phyloP scores from a whole-genome alignment of 2,329 filamentous ascomycete species.

The Trematosphaeria pertusa region DNA sequence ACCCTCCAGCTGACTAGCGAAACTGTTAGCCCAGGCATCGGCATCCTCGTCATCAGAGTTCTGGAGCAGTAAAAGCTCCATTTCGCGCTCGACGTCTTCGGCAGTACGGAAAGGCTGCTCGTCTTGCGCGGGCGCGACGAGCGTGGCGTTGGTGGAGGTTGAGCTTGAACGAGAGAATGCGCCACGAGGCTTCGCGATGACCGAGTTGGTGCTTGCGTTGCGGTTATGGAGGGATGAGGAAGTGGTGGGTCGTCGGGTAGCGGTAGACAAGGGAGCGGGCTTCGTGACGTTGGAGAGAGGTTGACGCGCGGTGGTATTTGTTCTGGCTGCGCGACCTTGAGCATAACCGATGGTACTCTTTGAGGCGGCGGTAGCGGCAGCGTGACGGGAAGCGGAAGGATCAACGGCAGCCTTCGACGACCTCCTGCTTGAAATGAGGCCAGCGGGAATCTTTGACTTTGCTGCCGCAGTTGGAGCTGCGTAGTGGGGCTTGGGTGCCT shows the following conservation, averaged over 20 bases:
- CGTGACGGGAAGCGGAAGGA: slow-evolving; percentile 63
- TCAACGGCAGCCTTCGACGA: slow-evolving; percentile 48
- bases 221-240: slow-evolving; percentile 24
- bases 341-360: slow-evolving; percentile 85
- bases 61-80: slow-evolving; percentile 37
- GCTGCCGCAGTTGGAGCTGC: slow-evolving; percentile 48
- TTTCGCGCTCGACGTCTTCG: slow-evolving; percentile 43
- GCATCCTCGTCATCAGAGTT: slow-evolving; percentile 36
- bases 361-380: slow-evolving; percentile 71
- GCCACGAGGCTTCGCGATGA: slow-evolving; percentile 20
- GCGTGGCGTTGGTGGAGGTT: slow-evolving; percentile 37
- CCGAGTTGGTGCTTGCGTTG: slow-evolving; percentile 18
- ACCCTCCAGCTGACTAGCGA: slow-evolving; percentile 31
- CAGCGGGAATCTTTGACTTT: slow-evolving; percentile 47
- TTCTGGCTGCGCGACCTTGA: slow-evolving; percentile 69
- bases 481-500: slow-evolving; percentile 43
- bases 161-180: slow-evolving; percentile 44
- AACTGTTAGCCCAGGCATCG: slow-evolving; percentile 41
- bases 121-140: slow-evolving; percentile 30
- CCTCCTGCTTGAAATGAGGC: slow-evolving; percentile 51
- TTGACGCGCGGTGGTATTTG: slow-evolving; percentile 47
- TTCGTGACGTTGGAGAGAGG: slow-evolving; percentile 46
- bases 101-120: slow-evolving; percentile 35
- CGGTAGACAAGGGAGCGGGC: slow-evolving; percentile 34
- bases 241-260: slow-evolving; percentile 26